Evolutionary conservation across 2,329 filamentous ascomycete species (phyloP).

Genomic region (Neofusicoccum ribis): DNA sequence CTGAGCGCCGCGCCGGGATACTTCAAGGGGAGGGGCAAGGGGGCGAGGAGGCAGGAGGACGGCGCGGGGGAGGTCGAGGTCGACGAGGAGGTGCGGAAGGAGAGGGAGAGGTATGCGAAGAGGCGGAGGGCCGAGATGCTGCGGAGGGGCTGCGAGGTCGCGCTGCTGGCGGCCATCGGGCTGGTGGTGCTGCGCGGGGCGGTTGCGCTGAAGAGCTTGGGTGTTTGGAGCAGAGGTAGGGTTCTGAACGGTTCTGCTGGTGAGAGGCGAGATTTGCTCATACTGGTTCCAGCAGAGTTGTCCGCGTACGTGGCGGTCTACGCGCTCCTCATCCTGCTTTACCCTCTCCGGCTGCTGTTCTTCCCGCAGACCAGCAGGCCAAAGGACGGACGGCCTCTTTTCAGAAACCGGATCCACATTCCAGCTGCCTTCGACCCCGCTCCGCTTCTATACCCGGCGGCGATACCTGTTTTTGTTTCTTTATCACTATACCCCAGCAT

Average conservation of each 20-base stretch:
- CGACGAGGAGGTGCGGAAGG: conserved; percentile 39
- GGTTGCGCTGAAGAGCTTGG: conserved; percentile 29
- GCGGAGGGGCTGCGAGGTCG: conserved; percentile 60
- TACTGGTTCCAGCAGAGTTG: conserved; percentile 37
- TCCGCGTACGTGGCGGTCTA: conserved; percentile 40
- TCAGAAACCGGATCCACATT: conserved; percentile 56
- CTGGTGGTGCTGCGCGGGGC: conserved; percentile 44
- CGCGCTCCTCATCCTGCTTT: conserved; percentile 32
- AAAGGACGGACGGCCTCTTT: conserved; percentile 21
- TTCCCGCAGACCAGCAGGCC: not conserved
- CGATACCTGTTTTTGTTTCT: conserved; percentile 74
- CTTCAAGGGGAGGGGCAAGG: conserved; percentile 27
- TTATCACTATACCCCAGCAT: conserved; percentile 68
- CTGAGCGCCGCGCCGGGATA: conserved; percentile 34
- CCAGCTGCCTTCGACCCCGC: conserved; percentile 86
- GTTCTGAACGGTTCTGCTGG: not conserved
- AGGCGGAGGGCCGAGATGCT: conserved; percentile 88
- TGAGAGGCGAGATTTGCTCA: conserved; percentile 25
- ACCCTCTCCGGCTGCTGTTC: conserved; percentile 40
- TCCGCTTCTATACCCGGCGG: conserved; percentile 80
- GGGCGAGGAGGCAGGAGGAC: conserved; percentile 21
- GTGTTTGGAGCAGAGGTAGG: conserved; percentile 44
- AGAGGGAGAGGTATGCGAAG: conserved; percentile 71
- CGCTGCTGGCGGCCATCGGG: conserved; percentile 55
- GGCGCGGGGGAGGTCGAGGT: conserved; percentile 24